Evolutionary conservation across 2,329 filamentous ascomycete genomes (phyloP).

Genomic region (Diaporthe citrichinensis): DNA sequence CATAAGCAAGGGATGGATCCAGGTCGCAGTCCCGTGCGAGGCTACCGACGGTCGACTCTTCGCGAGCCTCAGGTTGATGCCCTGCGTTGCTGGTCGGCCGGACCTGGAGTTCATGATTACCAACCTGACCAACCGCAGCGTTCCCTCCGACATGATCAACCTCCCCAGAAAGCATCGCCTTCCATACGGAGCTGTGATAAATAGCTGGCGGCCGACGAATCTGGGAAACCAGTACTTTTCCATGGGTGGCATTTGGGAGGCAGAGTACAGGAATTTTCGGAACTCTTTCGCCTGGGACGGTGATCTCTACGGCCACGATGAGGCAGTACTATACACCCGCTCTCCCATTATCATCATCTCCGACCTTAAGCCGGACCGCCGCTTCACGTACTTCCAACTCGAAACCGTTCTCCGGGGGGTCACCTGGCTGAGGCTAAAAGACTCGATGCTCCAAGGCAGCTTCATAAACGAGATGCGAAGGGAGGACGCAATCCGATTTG

Average conservation of each 20-base stretch:
- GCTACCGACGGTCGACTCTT: neutral
- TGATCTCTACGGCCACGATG: constrained; percentile 40
- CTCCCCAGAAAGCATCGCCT: neutral
- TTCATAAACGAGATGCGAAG: neutral
- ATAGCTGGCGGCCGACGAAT: neutral
- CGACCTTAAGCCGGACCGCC: neutral
- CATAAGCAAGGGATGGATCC: neutral
- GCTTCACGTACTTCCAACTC: constrained; percentile 8
- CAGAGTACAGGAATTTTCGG: neutral
- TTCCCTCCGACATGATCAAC: neutral
- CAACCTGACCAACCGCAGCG: neutral
- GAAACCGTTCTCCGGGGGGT: neutral
- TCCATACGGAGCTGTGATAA: neutral
- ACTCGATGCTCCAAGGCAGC: neutral
- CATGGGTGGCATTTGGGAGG: neutral
- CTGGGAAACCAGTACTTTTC: constrained; percentile 1
- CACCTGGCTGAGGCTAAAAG: neutral
- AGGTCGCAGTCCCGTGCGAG: neutral
- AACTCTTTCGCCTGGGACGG: constrained; percentile 39
- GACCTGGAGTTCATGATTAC: constrained; percentile 13
- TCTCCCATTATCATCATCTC: constrained; percentile 27
- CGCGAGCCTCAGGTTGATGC: neutral
- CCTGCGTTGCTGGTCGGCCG: neutral
- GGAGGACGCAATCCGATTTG: constrained; percentile 1
- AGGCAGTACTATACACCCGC: constrained; percentile 34